Base-by-base conservation (phyloP, 495 filamentous ascomycete genomes). In the Penicillium canescens region DNA sequence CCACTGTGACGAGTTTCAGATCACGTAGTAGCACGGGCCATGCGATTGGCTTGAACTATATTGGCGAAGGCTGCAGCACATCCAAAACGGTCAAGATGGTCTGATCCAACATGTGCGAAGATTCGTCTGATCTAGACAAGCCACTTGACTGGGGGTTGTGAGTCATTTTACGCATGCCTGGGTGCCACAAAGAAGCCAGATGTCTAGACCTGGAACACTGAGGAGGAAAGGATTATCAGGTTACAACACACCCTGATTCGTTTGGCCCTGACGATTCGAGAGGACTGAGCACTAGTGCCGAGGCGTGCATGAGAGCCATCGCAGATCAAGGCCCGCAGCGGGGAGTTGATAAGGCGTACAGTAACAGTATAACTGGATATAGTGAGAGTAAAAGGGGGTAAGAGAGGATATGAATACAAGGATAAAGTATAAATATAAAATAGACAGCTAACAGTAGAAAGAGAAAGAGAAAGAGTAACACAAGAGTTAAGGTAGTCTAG, bases 1-100 rank as follows among this genome's bases (percentile, higher is more conserved):
- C 48, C 44, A 39, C 52, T 46, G 31, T 51, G 39, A 51, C 18
- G 49, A 51, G 40, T 51, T 51, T 51, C 49, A 42, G 49, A 51
- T 42, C 40, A 37, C 39, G 31, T 36, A 14, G 31, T 18, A n/a
- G 8, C 2, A 10, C 20, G 9, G 36, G 14, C 24, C 3, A 16
- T 16, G 10, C 31, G 13, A 51, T 51, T 51, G 49, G 49, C 9
- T 5, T 2, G 21, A 18, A 23, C 34, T 18, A 26, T 26, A 38
- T 37, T 38, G 46, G 16, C 34, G 10, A 42, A 16, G 37, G 23
- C 46, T 40, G 33, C 44, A 47, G 13, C 24, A 31, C n/a, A 39
- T 39, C 46, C 46, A 14, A 31, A 31, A 31, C 28, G 28, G 28
- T n/a, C n/a, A 14, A 9, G 18, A 42, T 42, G 48, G 48, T 50